Conservation (phyloP, 257 asterid species). For the Rhazya stricta region DNA sequence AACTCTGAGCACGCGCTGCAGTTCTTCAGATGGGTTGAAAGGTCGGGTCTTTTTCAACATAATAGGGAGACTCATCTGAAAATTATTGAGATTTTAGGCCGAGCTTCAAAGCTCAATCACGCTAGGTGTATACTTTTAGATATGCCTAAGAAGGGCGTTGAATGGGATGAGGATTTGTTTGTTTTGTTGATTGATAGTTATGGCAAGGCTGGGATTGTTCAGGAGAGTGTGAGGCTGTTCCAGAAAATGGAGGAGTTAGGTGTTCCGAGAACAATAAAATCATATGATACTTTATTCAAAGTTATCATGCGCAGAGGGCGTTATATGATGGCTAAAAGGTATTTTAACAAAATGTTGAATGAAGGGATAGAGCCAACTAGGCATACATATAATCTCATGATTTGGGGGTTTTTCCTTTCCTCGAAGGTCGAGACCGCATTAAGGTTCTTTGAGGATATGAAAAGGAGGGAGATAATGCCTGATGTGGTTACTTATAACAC, state of each 20-base stretch:
- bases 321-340: slow-evolving; percentile 82
- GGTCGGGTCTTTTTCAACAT: slow-evolving; percentile 60
- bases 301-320: slow-evolving; percentile 78
- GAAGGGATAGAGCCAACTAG: slow-evolving; percentile 76
- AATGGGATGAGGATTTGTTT: slow-evolving; percentile 96
- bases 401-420: slow-evolving; percentile 84
- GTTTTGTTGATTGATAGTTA: slow-evolving; percentile 71
- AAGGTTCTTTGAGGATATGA: slow-evolving; percentile 89
- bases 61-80: slow-evolving; percentile 62
- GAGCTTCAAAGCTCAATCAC: slow-evolving; percentile 72
- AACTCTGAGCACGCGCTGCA: slow-evolving; percentile 85
- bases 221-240: slow-evolving; percentile 87
- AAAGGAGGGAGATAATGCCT: slow-evolving; percentile 54
- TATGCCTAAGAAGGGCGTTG: slow-evolving; percentile 74
- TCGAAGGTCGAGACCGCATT: slow-evolving; percentile 54
- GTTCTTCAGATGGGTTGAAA: slow-evolving; percentile 92
- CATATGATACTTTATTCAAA: slow-evolving; percentile 65
- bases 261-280: slow-evolving; percentile 53
- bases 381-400: slow-evolving; percentile 68
- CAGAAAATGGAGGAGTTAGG: slow-evolving; percentile 78
- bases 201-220: slow-evolving; percentile 83
- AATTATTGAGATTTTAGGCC: slow-evolving; percentile 71
- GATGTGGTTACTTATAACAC: slow-evolving; percentile 78
- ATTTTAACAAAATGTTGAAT: slow-evolving; percentile 71
- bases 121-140: slow-evolving; percentile 81